Evolutionary conservation across 768 basidiomycete species (phyloP).

Genomic region (Boletus subparvulus): DNA sequence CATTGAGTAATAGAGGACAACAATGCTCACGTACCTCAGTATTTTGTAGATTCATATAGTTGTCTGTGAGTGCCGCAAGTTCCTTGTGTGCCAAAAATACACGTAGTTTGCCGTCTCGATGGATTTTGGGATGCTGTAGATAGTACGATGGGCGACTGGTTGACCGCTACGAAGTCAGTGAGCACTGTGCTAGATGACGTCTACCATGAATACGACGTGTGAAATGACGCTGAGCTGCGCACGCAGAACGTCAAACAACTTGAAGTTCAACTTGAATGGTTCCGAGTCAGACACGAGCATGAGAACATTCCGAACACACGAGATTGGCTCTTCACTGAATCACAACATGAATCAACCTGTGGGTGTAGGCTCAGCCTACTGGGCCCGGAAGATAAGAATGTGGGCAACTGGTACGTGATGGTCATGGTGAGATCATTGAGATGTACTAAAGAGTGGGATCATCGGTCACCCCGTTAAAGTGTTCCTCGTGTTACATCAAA

Average conservation of each 20-base stretch:
- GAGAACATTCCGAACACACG: not conserved
- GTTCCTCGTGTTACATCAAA: not conserved
- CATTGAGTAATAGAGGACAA: not conserved
- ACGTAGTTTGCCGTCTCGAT: slow-evolving; percentile 98
- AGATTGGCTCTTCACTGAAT: too few relatives aligned
- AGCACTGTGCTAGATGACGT: slow-evolving; percentile 92
- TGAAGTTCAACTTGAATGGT: too few relatives aligned
- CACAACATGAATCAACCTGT: not conserved
- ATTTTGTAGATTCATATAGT: slow-evolving; percentile 93
- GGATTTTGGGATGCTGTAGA: slow-evolving; percentile 94
- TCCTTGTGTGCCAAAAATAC: slow-evolving; percentile 93
- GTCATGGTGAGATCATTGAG: too few relatives aligned
- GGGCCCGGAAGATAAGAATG: not conserved
- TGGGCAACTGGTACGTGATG: not conserved
- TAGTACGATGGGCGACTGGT: slow-evolving; percentile 90
- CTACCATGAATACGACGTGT: slow-evolving; percentile 93
- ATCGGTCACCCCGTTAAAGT: not conserved
- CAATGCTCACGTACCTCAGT: slow-evolving; percentile 52
- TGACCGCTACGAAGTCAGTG: slow-evolving; percentile 75
- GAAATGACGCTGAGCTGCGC: slow-evolving; percentile 72
- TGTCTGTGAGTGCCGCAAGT: slow-evolving; percentile 51
- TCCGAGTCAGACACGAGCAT: not conserved
- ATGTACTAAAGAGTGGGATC: not conserved
- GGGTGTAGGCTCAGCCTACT: not conserved
- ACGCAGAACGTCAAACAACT: slow-evolving; percentile 53